Base-by-base conservation (phyloP, 2,329 filamentous ascomycete species). In the Phyllosticta paracitricarpa region DNA sequence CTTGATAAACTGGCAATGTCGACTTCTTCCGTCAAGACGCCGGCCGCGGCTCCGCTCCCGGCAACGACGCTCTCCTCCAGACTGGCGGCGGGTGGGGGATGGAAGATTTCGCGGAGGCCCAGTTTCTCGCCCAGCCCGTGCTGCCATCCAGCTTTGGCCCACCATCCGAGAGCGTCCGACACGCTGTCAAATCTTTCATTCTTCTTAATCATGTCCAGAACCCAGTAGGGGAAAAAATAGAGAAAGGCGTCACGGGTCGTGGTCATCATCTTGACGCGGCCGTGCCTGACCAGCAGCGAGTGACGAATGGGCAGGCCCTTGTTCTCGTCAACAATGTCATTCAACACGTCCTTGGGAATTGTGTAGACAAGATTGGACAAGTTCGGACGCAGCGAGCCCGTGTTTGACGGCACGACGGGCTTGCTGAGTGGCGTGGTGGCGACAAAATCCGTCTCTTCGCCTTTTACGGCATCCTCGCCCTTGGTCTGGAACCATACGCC, bases 81-180 rank as follows among this genome's bases (percentile, higher is more conserved):
- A n/a, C 40, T 48, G 40, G 40, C 12, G 14, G 17, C 40, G 3
- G 40, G 40, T 58, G 72, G 71, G 62, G 71, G 78, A 14, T 82
- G 79, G 57, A 94, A 79, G 3, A 93, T 82, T 54, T 87, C 80
- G 57, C 83, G 78, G 58, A 96, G 77, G 1, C 86, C 83, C 7
- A 97, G 80, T 73, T 96, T 97, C 58, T 88, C 84, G 0, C 83
- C 84, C 2, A 97, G 78, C 0, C 90, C 89, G 2, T 83, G 79
- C 73, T 97, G 92, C 94, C 94, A 99, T 60, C 86, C 86, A 0
- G 93, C 86, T 73, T 97, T 97, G 35, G 92, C 90, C 91, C 92
- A 96, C 89, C 90, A 96, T 6, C 92, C 91, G 17, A 97, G 79
- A 5, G 97, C 85, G 69, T 97, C 93, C 33, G 89, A 89, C 56